These are phyloP conservation scores for Eucalyptus curtisii DNA, from an alignment of 345 rosid species.

Conservation along the genomic window DNA sequence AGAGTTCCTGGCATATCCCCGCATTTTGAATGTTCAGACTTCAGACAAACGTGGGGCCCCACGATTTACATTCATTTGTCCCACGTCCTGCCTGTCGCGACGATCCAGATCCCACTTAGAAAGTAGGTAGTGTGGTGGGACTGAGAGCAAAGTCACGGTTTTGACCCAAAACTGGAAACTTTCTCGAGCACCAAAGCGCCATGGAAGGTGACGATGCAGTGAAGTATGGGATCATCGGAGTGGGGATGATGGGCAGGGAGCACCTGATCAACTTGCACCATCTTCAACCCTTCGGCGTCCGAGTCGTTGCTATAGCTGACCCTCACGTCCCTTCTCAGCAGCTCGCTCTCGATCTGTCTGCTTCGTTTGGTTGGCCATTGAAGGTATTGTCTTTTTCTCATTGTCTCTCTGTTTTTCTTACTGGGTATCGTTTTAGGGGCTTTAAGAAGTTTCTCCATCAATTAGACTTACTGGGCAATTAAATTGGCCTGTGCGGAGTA, in stretches of 20 bases:
- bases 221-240: constrained; percentile 79
- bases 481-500: not conserved
- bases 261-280: constrained; percentile 84
- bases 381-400: constrained; percentile 15
- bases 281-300: constrained; percentile 50
- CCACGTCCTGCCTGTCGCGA: not conserved
- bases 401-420: not conserved
- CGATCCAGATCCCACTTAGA: not conserved
- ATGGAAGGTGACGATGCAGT: not conserved
- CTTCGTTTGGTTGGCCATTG: constrained; percentile 51
- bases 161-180: not conserved
- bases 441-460: not conserved
- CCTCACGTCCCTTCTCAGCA: constrained; percentile 72
- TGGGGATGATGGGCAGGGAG: constrained; percentile 99
- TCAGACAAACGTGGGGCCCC: not conserved
- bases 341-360: constrained; percentile 44
- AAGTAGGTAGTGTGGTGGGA: not conserved
- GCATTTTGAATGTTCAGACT: not conserved
- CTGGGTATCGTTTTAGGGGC: not conserved
- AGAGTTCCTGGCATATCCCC: not conserved
- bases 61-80: not conserved
- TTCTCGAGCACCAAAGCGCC: not conserved
- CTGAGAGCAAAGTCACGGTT: not conserved
- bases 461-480: not conserved
- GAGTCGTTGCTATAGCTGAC: constrained; percentile 68